Evolutionary conservation across 768 basidiomycete species (phyloP).

Genomic region (Neoboletus magnificus): DNA sequence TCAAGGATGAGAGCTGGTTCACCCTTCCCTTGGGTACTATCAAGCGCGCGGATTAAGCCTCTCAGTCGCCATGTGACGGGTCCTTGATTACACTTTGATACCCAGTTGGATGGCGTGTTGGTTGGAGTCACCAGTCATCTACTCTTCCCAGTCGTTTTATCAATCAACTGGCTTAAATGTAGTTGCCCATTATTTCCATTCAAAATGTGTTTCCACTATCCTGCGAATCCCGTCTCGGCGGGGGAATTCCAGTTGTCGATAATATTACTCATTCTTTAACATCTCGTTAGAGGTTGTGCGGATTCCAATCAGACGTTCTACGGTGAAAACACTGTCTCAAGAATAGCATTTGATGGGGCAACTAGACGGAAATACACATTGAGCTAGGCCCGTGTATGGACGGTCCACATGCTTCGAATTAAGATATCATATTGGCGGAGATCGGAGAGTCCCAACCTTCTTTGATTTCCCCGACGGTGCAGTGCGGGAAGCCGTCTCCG

Average conservation of each 20-base stretch:
- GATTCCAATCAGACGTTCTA: neutral
- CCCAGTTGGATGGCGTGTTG: neutral
- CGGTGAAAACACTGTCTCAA: too few relatives aligned
- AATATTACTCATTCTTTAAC: neutral
- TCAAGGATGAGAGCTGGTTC: constrained; percentile 38
- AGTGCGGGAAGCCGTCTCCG: neutral
- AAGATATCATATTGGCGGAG: neutral
- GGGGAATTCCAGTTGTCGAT: neutral
- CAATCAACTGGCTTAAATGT: neutral
- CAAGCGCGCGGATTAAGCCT: neutral
- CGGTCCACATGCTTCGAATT: neutral
- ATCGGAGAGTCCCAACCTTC: neutral
- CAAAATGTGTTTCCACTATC: neutral
- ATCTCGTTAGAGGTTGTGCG: neutral
- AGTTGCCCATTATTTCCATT: neutral
- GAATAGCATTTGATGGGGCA: neutral
- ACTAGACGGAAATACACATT: neutral
- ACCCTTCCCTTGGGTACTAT: constrained; percentile 38
- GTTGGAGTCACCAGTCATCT: neutral
- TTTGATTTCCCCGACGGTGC: neutral
- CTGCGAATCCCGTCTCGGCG: neutral
- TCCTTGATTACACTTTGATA: constrained; percentile 5
- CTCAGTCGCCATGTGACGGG: neutral
- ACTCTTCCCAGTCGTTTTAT: constrained; percentile 9
- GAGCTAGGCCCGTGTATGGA: neutral